Evolutionary conservation across 2,329 filamentous ascomycete species (phyloP).

Genomic region (Sphaerulina musiva): DNA sequence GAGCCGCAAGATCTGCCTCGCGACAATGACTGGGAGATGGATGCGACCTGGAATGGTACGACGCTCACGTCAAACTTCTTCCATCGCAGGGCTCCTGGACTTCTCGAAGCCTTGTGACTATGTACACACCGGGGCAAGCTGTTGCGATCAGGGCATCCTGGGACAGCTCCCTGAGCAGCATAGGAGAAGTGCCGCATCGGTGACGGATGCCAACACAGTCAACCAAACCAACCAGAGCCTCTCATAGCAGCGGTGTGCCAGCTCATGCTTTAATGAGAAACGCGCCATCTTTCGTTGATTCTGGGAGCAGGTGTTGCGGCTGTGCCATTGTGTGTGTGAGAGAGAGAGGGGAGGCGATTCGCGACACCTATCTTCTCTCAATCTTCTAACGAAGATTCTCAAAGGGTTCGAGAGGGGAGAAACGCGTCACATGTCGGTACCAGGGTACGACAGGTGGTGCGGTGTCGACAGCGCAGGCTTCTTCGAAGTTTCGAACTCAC

Average conservation of each 20-base stretch:
- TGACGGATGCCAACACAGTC: slow-evolving; percentile 9
- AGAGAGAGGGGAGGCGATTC: too few relatives aligned
- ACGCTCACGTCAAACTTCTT: not conserved
- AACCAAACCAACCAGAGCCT: slow-evolving; percentile 9
- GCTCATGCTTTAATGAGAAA: not conserved
- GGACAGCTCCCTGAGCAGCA: not conserved
- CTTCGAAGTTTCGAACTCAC: too few relatives aligned
- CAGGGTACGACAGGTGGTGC: too few relatives aligned
- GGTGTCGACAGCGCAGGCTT: too few relatives aligned
- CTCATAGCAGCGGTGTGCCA: not conserved
- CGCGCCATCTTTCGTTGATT: not conserved
- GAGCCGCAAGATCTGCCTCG: not conserved
- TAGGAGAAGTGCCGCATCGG: not conserved
- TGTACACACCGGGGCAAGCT: not conserved
- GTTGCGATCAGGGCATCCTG: not conserved
- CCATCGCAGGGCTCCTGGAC: not conserved
- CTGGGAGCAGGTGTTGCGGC: too few relatives aligned
- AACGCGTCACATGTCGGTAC: too few relatives aligned
- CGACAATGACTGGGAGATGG: not conserved
- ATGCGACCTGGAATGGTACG: not conserved
- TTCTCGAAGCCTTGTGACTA: not conserved
- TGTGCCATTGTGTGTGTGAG: too few relatives aligned
- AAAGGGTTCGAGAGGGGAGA: too few relatives aligned
- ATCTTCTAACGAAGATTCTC: too few relatives aligned
- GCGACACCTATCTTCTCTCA: too few relatives aligned